Evolutionary conservation across 164 flowering plant genomes (phyloP).

Genomic region (Umbellularia californica): DNA sequence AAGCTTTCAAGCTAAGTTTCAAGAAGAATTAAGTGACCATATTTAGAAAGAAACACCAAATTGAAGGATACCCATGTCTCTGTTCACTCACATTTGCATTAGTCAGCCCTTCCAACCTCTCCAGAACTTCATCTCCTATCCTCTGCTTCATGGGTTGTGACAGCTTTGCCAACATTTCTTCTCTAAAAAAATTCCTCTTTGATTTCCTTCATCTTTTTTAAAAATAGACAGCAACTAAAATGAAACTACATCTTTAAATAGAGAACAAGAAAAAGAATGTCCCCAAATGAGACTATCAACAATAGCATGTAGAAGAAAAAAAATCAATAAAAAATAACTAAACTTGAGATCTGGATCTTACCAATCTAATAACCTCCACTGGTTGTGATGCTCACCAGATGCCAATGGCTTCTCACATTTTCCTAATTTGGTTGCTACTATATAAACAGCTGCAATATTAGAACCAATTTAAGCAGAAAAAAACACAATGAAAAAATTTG

Average conservation of each 20-base stretch:
- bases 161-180: conserved; percentile 28
- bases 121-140: conserved; percentile 58
- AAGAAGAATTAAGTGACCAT: neutral
- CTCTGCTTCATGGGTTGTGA: conserved; percentile 48
- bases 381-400: too few species aligned
- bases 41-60: neutral
- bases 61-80: conserved; percentile 45
- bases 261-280: neutral
- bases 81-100: conserved; percentile 40
- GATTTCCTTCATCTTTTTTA: conserved; percentile 45
- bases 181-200: conserved; percentile 31
- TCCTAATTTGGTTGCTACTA: too few species aligned
- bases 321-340: too few species aligned
- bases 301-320: too few species aligned
- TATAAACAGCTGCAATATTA: too few species aligned
- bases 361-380: too few species aligned
- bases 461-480: too few species aligned
- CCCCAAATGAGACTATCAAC: too few species aligned
- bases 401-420: too few species aligned
- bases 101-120: conserved; percentile 43
- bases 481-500: too few species aligned
- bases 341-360: too few species aligned
- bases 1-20: neutral
- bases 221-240: conserved; percentile 6
- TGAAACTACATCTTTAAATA: conserved; percentile 2